phyloP scores from a whole-genome alignment of 306 rosid species.

The Vigna unguiculata region DNA sequence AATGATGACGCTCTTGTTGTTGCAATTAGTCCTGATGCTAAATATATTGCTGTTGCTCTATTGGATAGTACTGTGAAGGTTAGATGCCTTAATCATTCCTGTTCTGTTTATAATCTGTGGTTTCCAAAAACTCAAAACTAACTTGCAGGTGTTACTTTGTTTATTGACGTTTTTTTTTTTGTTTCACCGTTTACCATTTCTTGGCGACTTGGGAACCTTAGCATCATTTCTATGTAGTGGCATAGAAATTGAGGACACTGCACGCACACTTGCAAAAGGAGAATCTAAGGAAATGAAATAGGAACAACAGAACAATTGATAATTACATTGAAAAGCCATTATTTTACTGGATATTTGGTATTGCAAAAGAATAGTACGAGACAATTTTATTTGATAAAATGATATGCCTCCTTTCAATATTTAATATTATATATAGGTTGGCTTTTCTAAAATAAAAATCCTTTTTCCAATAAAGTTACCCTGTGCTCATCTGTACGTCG shows the following conservation, averaged over 20 bases:
- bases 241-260: background rate
- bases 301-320: background rate
- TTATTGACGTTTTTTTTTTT: constrained; percentile 32
- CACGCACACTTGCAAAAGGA: background rate
- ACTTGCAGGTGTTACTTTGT: constrained; percentile 16
- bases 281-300: background rate
- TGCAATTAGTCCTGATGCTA: constrained; percentile 89
- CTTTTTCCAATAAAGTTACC: background rate
- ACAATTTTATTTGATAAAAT: background rate
- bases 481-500: background rate
- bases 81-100: constrained; percentile 40
- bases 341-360: background rate
- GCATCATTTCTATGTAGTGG: constrained; percentile 3
- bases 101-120: constrained; percentile 19
- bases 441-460: background rate
- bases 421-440: background rate
- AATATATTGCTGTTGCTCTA: constrained; percentile 84
- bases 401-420: background rate
- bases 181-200: constrained; percentile 16
- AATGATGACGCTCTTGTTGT: constrained; percentile 84
- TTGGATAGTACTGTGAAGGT: constrained; percentile 93
- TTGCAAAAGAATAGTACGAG: too few species aligned
- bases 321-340: too few species aligned
- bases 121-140: background rate
- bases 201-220: background rate